A percentile compares a stretch with the other conserved stretches of the same genome.
phyloP scores from a whole-genome alignment of 805 yeast species.

The Candida montana region DNA sequence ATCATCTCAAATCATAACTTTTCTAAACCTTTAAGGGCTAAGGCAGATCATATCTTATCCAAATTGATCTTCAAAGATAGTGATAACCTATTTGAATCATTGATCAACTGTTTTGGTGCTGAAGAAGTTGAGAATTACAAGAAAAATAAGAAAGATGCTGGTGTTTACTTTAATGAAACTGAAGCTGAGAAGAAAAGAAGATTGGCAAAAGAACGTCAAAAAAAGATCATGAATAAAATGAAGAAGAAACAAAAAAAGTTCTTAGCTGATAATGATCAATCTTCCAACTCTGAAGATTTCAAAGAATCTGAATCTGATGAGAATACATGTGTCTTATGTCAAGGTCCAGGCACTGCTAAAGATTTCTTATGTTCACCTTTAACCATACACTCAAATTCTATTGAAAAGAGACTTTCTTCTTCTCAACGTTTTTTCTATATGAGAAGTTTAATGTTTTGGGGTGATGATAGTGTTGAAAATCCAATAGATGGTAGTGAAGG shows the following conservation, averaged over 20 bases:
- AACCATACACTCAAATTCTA: slow-evolving; percentile 26
- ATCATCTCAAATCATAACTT: slow-evolving; percentile 43
- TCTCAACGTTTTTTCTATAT: too few species aligned
- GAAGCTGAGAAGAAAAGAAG: slow-evolving; percentile 51
- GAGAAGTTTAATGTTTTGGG: slow-evolving; percentile 20
- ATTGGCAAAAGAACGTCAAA: slow-evolving; percentile 57
- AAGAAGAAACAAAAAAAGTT: slow-evolving; percentile 72
- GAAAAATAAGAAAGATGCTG: slow-evolving; percentile 37
- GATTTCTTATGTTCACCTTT: slow-evolving; percentile 58
- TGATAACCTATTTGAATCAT: slow-evolving; percentile 42
- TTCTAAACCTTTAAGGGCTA: slow-evolving; percentile 42
- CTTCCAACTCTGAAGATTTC: slow-evolving; percentile 34
- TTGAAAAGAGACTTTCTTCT: slow-evolving; percentile 6
- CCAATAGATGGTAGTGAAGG: slow-evolving; percentile 23
- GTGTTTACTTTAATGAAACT: slow-evolving; percentile 39
- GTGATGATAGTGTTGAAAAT: slow-evolving; percentile 16
- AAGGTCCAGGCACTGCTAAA: slow-evolving; percentile 40
- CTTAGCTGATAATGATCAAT: slow-evolving; percentile 44
- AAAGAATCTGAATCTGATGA: slow-evolving; percentile 17
- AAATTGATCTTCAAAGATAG: slow-evolving; percentile 42
- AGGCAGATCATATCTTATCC: slow-evolving; percentile 55
- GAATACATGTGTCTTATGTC: slow-evolving; percentile 54
- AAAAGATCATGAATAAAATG: slow-evolving; percentile 56
- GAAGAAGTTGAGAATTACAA: slow-evolving; percentile 45
- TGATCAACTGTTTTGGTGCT: slow-evolving; percentile 54